Conservation (phyloP, 768 basidiomycete genomes). For the Termitomyces sp. region DNA sequence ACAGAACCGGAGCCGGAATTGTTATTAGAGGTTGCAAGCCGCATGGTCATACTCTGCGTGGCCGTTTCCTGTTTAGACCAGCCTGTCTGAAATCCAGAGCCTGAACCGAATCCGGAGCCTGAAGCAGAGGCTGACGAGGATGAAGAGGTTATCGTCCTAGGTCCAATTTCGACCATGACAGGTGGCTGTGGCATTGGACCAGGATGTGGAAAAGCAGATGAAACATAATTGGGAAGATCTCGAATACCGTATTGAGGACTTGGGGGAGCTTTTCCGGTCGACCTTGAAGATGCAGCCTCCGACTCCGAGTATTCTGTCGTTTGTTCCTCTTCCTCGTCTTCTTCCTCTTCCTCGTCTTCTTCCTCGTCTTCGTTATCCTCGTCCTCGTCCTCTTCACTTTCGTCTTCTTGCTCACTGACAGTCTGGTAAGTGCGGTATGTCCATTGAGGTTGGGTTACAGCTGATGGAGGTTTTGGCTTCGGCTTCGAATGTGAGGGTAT, state of each 20-base stretch:
- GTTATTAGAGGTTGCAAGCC: constrained; percentile 9
- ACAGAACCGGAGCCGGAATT: background rate
- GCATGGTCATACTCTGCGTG: constrained; percentile 16
- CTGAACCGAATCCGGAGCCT: background rate
- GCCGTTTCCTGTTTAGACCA: constrained; percentile 1
- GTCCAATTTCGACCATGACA: constrained; percentile 1
- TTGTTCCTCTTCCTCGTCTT: constrained; percentile 11
- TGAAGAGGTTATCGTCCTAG: background rate
- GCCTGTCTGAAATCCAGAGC: background rate
- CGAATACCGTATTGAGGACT: constrained; percentile 42
- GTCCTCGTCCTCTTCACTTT: constrained; percentile 1
- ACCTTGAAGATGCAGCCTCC: constrained; percentile 8
- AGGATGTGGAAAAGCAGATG: background rate
- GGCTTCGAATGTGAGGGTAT: constrained; percentile 14
- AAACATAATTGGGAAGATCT: constrained; percentile 27
- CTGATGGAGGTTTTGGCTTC: background rate
- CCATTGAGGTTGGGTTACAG: background rate
- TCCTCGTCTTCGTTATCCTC: background rate
- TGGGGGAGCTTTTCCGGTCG: constrained; percentile 4
- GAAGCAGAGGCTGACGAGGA: background rate
- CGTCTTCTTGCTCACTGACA: background rate
- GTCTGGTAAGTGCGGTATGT: background rate
- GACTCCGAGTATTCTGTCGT: constrained; percentile 15
- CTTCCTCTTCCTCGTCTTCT: background rate
- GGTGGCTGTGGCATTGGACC: constrained; percentile 9